Percentiles rank a stretch among this genome's conserved stretches.
Conservation (phyloP, 768 basidiomycete genomes). For the Psilocybe cubensis region DNA sequence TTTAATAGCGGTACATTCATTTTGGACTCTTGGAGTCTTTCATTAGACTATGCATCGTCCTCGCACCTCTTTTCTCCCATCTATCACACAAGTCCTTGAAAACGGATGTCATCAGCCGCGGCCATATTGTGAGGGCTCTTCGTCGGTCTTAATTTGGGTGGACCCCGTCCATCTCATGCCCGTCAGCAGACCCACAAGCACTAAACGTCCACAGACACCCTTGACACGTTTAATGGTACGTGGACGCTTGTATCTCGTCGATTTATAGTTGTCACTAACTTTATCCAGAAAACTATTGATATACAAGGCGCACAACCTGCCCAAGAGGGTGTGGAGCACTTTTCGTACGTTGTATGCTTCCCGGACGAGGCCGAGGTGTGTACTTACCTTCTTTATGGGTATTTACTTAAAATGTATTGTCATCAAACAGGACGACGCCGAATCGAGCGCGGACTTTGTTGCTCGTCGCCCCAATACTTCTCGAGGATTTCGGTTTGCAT, state of each 20-base stretch:
- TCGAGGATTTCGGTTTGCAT: not conserved
- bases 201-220: not conserved
- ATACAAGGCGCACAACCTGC: slow-evolving; percentile 5
- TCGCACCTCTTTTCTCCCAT: not conserved
- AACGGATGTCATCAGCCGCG: not conserved
- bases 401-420: not conserved
- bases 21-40: not conserved
- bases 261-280: not conserved
- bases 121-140: not conserved
- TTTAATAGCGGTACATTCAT: not conserved
- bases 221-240: not conserved
- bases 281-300: slow-evolving; percentile 8
- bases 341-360: slow-evolving; percentile 10
- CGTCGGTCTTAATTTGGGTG: not conserved
- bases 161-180: not conserved
- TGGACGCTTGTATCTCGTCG: not conserved
- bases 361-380: not conserved
- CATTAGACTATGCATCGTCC: not conserved
- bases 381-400: not conserved
- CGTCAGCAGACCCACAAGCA: not conserved
- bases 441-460: not conserved
- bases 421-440: slow-evolving; percentile 1
- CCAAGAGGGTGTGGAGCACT: slow-evolving; percentile 3
- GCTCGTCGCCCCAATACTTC: slow-evolving; percentile 1
- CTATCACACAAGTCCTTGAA: not conserved